Percentiles rank a stretch among this genome's conserved stretches.
These are phyloP conservation scores for Dacryopinax primogenitus DNA, from an alignment of 768 basidiomycete genomes.

Conservation along the genomic window DNA sequence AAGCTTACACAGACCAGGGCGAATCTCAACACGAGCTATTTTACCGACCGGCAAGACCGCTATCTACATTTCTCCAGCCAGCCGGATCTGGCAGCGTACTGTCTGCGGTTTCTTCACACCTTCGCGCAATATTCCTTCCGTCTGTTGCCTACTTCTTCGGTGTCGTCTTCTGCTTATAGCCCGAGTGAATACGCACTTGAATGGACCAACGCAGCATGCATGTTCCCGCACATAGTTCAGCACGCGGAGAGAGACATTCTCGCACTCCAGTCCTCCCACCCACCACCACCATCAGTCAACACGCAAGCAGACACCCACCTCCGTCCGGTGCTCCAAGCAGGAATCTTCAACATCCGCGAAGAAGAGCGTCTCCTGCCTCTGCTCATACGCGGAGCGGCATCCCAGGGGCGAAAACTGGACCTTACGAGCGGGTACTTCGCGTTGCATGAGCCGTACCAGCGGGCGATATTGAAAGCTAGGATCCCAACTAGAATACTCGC, in stretches of 20 bases:
- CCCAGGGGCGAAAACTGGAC: constrained; percentile 45
- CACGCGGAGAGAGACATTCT: background rate
- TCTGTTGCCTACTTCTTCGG: constrained; percentile 28
- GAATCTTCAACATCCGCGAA: constrained; percentile 73
- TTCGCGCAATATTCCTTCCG: constrained; percentile 61
- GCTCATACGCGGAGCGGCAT: constrained; percentile 26
- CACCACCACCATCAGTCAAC: constrained; percentile 22
- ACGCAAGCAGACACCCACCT: constrained; percentile 39
- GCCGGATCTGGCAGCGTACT: constrained; percentile 61
- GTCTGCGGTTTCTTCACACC: constrained; percentile 58
- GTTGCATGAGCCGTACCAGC: constrained; percentile 66
- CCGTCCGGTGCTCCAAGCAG: constrained; percentile 79
- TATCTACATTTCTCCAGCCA: constrained; percentile 65
- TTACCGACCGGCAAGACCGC: constrained; percentile 88
- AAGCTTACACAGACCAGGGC: constrained; percentile 43
- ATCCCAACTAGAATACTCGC: constrained; percentile 61
- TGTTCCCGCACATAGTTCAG: background rate
- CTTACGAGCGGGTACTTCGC: constrained; percentile 95
- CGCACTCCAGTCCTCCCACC: background rate
- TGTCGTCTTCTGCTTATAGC: constrained; percentile 15
- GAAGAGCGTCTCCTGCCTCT: constrained; percentile 54
- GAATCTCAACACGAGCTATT: constrained; percentile 86
- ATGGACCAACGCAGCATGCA: constrained; percentile 46
- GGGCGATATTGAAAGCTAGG: constrained; percentile 44
- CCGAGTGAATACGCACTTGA: constrained; percentile 39